phyloP scores from a whole-genome alignment of 2,329 filamentous ascomycete genomes.

The Fusarium musae region DNA sequence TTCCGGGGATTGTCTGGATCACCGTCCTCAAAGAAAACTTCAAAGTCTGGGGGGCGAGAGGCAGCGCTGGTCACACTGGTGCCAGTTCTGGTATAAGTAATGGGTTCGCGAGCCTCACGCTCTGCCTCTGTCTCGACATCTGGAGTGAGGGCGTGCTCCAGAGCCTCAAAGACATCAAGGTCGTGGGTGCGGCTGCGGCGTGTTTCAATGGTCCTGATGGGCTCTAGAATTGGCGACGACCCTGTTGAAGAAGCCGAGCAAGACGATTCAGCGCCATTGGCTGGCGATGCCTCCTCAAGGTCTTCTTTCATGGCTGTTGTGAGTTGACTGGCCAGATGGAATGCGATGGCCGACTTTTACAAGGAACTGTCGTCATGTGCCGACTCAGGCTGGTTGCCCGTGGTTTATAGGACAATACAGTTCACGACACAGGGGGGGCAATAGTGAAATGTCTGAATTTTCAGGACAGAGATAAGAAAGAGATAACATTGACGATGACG shows the following conservation, averaged over 20 bases:
- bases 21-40: constrained; percentile 76
- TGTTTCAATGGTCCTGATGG: constrained; percentile 41
- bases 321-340: not conserved
- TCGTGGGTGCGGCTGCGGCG: constrained; percentile 39
- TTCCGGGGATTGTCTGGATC: constrained; percentile 75
- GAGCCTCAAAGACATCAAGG: constrained; percentile 47
- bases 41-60: constrained; percentile 68
- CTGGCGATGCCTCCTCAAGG: constrained; percentile 34
- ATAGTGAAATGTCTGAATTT: not conserved
- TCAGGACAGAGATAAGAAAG: not conserved
- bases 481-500: not conserved
- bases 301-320: constrained; percentile 32
- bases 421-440: not conserved
- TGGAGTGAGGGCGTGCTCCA: constrained; percentile 53
- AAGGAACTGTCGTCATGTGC: constrained; percentile 16
- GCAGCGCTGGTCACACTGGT: constrained; percentile 56
- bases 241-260: constrained; percentile 26
- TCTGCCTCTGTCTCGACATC: constrained; percentile 54
- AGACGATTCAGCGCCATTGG: constrained; percentile 22
- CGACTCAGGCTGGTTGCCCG: not conserved
- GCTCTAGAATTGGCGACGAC: constrained; percentile 40
- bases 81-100: constrained; percentile 55
- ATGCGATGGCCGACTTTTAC: constrained; percentile 17
- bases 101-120: constrained; percentile 56
- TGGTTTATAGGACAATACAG: not conserved